phyloP scores from a whole-genome alignment of 495 filamentous ascomycete genomes.

The Talaromyces liani region DNA sequence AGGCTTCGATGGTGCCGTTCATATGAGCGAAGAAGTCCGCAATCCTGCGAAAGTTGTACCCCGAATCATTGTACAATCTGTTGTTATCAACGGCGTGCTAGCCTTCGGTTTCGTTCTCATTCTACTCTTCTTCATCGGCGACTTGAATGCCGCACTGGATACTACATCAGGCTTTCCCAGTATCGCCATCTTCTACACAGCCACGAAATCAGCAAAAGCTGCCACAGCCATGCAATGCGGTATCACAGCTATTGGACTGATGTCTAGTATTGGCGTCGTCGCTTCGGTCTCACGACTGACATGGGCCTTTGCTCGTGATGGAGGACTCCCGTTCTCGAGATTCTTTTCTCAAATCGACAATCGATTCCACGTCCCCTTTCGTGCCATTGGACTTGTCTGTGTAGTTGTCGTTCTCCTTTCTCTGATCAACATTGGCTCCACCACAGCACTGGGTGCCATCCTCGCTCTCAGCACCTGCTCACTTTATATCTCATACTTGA shows the following conservation, averaged over 20 bases:
- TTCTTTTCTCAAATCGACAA: slow-evolving; percentile 36
- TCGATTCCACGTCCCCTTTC: slow-evolving; percentile 38
- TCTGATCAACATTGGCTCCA: slow-evolving; percentile 45
- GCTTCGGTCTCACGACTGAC: slow-evolving; percentile 47
- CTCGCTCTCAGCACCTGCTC: slow-evolving; percentile 39
- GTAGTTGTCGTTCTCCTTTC: slow-evolving; percentile 32
- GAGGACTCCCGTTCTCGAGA: slow-evolving; percentile 47
- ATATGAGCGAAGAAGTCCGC: slow-evolving; percentile 32
- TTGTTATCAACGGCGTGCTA: slow-evolving; percentile 29
- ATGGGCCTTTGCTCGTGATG: slow-evolving; percentile 56
- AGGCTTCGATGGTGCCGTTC: slow-evolving; percentile 23
- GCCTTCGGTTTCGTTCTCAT: slow-evolving; percentile 29
- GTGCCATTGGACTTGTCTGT: slow-evolving; percentile 34
- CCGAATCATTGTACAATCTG: slow-evolving; percentile 23
- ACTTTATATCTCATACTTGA: slow-evolving; percentile 44
- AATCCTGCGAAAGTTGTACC: slow-evolving; percentile 27
- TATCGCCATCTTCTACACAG: slow-evolving; percentile 24
- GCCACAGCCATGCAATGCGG: slow-evolving; percentile 19
- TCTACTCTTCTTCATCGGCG: slow-evolving; percentile 31
- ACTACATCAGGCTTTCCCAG: slow-evolving; percentile 23
- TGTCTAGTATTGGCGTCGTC: slow-evolving; percentile 17
- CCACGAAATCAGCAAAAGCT: slow-evolving; percentile 18
- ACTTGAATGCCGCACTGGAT: slow-evolving; percentile 21
- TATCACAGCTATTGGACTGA: slow-evolving; percentile 17
- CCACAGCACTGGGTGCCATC: slow-evolving; percentile 42